Evolutionary conservation across 2,329 filamentous ascomycete genomes (phyloP).

Genomic region (Penicillium sumatraense): DNA sequence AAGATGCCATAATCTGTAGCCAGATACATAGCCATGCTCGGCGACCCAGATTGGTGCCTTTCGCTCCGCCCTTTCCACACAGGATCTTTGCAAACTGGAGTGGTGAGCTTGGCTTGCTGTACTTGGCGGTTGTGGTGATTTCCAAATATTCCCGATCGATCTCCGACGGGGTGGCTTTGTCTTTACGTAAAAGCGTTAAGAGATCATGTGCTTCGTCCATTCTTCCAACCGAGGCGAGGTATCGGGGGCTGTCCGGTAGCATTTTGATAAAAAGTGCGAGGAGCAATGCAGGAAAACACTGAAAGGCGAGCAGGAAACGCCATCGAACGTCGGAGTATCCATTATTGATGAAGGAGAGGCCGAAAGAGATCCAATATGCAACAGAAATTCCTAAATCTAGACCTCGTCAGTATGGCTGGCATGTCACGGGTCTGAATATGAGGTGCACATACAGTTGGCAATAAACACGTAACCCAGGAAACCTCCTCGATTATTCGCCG

Average conservation of each 20-base stretch:
- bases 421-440: neutral
- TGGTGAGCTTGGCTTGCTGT: conserved; percentile 41
- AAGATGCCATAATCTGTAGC: conserved; percentile 52
- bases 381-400: conserved; percentile 53
- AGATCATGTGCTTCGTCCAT: conserved; percentile 55
- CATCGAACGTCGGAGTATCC: conserved; percentile 40
- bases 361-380: conserved; percentile 44
- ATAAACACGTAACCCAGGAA: conserved; percentile 57
- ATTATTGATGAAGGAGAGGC: conserved; percentile 38
- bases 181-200: conserved; percentile 44
- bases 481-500: conserved; percentile 52
- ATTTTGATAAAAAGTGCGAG: conserved; percentile 35
- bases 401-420: conserved; percentile 2
- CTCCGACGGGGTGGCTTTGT: conserved; percentile 24
- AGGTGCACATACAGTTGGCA: conserved; percentile 48
- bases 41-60: conserved; percentile 40
- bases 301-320: conserved; percentile 41
- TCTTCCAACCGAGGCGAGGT: conserved; percentile 37
- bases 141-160: conserved; percentile 42
- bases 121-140: conserved; percentile 38
- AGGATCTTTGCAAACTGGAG: conserved; percentile 45
- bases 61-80: conserved; percentile 36
- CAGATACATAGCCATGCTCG: conserved; percentile 51
- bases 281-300: conserved; percentile 37
- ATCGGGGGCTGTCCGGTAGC: conserved; percentile 40